Percentiles rank a stretch among this genome's conserved stretches.
phyloP scores from a whole-genome alignment of 2,329 filamentous ascomycete species.

The Trichoderma afroharzianum region DNA sequence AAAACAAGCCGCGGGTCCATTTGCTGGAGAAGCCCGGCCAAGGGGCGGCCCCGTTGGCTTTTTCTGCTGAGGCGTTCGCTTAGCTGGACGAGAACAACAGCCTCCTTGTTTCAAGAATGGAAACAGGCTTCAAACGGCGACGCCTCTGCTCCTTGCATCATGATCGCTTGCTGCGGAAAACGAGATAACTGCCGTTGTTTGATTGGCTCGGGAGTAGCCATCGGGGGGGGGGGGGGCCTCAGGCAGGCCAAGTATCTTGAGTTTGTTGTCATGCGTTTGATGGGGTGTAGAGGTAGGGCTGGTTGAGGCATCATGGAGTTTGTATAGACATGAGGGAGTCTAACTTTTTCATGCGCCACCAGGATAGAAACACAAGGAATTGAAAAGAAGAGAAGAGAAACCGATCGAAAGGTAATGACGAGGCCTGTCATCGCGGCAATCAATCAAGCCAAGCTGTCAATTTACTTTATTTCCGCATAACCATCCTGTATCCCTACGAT shows the following conservation, averaged over 20 bases:
- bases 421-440: background rate
- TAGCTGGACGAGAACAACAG: background rate
- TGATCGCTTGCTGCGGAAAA: slow-evolving; percentile 1
- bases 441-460: background rate
- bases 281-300: background rate
- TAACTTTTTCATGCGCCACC: background rate
- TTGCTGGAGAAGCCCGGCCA: background rate
- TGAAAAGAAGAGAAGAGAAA: background rate
- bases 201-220: background rate
- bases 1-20: background rate
- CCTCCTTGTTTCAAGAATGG: slow-evolving; percentile 27
- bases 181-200: background rate
- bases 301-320: background rate
- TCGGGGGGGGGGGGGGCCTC: background rate
- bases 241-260: background rate
- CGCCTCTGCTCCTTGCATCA: slow-evolving; percentile 9
- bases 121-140: slow-evolving; percentile 25
- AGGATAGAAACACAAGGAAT: background rate
- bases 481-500: background rate
- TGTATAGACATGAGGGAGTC: background rate
- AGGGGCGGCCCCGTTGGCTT: background rate
- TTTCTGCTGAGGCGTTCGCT: background rate
- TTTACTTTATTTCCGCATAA: background rate
- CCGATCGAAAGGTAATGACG: background rate
- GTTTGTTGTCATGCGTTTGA: background rate